phyloP scores from a whole-genome alignment of 495 filamentous ascomycete genomes.

The Penicillium subrubescens region DNA sequence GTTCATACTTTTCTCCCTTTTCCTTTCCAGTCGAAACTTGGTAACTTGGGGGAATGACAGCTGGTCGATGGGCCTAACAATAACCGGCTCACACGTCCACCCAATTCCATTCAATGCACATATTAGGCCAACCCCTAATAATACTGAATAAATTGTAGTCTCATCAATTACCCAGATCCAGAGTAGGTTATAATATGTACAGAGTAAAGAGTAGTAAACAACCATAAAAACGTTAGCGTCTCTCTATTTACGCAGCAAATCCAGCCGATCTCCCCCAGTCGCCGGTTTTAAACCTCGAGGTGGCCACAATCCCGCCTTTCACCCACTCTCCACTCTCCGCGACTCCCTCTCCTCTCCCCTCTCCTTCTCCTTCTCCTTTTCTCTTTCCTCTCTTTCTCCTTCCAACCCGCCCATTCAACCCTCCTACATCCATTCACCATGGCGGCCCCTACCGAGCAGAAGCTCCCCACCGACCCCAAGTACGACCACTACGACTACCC shows the following conservation, averaged over 20 bases:
- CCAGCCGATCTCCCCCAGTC: conserved; percentile 7
- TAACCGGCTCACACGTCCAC: too few relatives aligned
- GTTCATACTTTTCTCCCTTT: not conserved
- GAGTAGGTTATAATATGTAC: not conserved
- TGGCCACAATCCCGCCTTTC: conserved; percentile 14
- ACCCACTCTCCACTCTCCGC: conserved; percentile 12
- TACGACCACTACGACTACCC: conserved; percentile 97
- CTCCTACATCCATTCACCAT: conserved; percentile 33
- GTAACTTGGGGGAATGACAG: not conserved
- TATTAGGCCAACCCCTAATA: not conserved
- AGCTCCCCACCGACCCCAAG: conserved; percentile 73
- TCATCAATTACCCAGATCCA: not conserved
- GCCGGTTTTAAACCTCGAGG: conserved; percentile 6
- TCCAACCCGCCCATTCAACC: conserved; percentile 14
- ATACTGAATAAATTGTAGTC: not conserved
- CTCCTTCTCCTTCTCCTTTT: conserved; percentile 11
- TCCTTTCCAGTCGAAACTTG: not conserved
- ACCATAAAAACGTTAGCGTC: not conserved
- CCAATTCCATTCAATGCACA: not conserved
- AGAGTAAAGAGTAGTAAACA: not conserved
- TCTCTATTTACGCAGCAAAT: conserved; percentile 12
- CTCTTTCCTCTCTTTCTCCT: conserved; percentile 11
- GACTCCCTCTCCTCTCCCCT: conserved; percentile 17
- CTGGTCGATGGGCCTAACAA: not conserved
- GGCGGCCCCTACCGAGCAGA: conserved; percentile 37